Percentiles rank a stretch among this genome's conserved stretches.
Evolutionary conservation across 768 basidiomycete genomes (phyloP).

Genomic region (Termitomyces titanicus): DNA sequence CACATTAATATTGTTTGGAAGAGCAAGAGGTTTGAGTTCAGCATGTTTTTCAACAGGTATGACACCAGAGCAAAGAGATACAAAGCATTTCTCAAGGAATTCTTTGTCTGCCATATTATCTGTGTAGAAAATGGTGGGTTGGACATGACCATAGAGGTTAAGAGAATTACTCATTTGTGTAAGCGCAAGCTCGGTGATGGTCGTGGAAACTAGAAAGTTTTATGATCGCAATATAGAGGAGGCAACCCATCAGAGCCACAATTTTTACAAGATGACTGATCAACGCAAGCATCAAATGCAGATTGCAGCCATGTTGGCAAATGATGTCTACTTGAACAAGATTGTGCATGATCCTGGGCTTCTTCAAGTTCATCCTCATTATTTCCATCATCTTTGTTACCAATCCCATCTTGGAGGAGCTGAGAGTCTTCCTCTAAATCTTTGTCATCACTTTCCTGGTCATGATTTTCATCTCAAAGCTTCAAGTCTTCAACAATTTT

Average conservation of each 20-base stretch:
- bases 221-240: slow-evolving; percentile 1
- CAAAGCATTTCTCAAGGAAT: too few species aligned
- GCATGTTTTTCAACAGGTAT: slow-evolving; percentile 16
- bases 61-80: slow-evolving; percentile 11
- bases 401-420: not conserved
- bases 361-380: not conserved
- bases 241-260: not conserved
- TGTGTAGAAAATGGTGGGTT: too few species aligned
- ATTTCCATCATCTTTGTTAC: not conserved
- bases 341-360: not conserved
- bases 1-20: too few species aligned
- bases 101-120: too few species aligned
- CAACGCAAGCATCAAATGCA: not conserved
- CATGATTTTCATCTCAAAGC: too few species aligned
- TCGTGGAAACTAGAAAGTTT: slow-evolving; percentile 4
- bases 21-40: slow-evolving; percentile 11
- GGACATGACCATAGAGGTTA: too few species aligned
- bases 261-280: not conserved
- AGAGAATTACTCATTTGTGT: too few species aligned
- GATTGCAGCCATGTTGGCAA: not conserved
- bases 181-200: slow-evolving; percentile 18
- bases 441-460: not conserved
- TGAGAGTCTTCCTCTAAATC: not conserved
- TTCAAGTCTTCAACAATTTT: too few species aligned
- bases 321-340: not conserved